phyloP scores from a whole-genome alignment of 108 stramenopile genomes.

The Tribonema minus region DNA sequence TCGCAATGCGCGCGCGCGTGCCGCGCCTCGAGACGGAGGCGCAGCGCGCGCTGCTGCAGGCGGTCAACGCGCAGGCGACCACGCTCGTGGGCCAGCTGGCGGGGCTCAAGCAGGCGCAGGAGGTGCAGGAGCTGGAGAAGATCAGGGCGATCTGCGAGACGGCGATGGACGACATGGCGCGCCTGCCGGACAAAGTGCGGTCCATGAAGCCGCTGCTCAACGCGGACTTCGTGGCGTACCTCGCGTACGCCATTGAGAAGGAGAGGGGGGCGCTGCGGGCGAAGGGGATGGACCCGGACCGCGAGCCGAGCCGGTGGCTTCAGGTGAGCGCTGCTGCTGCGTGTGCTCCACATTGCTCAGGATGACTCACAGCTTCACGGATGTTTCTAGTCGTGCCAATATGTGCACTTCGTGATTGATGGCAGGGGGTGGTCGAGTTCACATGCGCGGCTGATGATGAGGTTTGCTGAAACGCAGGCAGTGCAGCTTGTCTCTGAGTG shows the following conservation, averaged over 20 bases:
- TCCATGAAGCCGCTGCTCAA: conserved; percentile 30
- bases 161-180: conserved; percentile 40
- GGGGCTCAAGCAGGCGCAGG: conserved; percentile 15
- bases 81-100: conserved; percentile 28
- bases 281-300: conserved; percentile 25
- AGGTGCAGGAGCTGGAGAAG: conserved; percentile 48
- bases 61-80: conserved; percentile 31
- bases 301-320: conserved; percentile 41
- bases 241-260: conserved; percentile 28
- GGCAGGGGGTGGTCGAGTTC: background rate
- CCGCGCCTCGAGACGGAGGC: background rate
- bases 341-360: background rate
- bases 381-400: too few relatives aligned
- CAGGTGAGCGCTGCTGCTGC: background rate
- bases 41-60: conserved; percentile 1
- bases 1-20: conserved; percentile 19
- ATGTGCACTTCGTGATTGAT: too few relatives aligned
- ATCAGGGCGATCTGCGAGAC: conserved; percentile 32
- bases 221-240: conserved; percentile 43
- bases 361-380: background rate
- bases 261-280: conserved; percentile 8
- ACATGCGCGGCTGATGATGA: too few relatives aligned
- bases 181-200: conserved; percentile 31
- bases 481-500: too few relatives aligned
- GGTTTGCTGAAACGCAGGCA: too few relatives aligned